A percentile compares a stretch with the other conserved stretches of the same genome.
Evolutionary conservation across 345 rosid genomes (phyloP).

Genomic region (Populus nigra): DNA sequence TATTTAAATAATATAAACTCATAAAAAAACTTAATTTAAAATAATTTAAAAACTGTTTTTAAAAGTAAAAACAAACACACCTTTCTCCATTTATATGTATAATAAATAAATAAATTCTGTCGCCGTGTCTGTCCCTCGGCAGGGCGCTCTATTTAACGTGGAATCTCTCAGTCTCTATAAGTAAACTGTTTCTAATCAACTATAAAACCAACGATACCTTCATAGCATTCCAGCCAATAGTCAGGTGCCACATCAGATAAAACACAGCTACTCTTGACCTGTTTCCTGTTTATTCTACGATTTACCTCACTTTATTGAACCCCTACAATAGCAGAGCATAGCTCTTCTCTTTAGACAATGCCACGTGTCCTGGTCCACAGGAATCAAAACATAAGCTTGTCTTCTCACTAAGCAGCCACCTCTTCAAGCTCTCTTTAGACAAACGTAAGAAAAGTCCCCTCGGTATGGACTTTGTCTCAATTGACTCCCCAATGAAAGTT

Average conservation of each 20-base stretch:
- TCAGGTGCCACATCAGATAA: background rate
- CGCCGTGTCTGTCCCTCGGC: background rate
- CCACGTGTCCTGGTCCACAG: constrained; percentile 9
- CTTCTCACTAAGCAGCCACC: background rate
- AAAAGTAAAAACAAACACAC: too few relatives aligned
- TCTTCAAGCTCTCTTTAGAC: background rate
- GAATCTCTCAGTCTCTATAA: constrained; percentile 2
- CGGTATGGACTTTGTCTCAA: background rate
- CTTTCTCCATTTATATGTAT: too few relatives aligned
- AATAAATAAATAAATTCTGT: too few relatives aligned
- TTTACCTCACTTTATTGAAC: background rate
- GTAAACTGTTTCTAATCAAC: too few relatives aligned
- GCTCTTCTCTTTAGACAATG: background rate
- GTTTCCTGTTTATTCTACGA: background rate
- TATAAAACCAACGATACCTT: too few relatives aligned
- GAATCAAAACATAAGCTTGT: background rate
- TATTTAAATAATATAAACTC: background rate
- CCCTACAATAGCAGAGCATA: background rate
- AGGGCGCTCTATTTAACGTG: background rate
- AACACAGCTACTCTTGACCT: background rate
- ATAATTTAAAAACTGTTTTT: too few relatives aligned
- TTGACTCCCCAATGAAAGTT: background rate
- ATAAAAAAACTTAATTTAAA: too few relatives aligned
- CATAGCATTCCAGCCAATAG: background rate
- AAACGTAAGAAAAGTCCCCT: background rate